Base-by-base conservation (phyloP, 2,329 filamentous ascomycete genomes). In the Knufia fluminis region DNA sequence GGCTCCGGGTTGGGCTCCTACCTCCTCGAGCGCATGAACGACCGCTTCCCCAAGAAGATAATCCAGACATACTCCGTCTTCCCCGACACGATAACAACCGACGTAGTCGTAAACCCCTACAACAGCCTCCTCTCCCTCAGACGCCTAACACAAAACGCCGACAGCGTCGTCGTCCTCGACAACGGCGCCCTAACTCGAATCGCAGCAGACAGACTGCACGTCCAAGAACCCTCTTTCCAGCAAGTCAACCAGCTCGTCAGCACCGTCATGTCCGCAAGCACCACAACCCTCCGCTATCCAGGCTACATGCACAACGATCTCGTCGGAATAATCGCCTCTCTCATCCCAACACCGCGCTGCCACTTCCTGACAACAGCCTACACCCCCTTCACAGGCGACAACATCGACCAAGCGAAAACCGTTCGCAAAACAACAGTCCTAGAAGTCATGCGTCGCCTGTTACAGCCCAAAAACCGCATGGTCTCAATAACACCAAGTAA, bases 231-330 rank as follows among this genome's bases (percentile, higher is more conserved):
- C 0, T 95, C 89, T 0, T 96, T 96, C 66, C 85, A 94, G 60
- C 94, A 98, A 67, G 98, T 92, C 1, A 98, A 98, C 65, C 92
- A 97, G 67, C 76, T 98, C 31, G 91, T 92, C 3, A 92, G 89
- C 6, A 98, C 94, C 1, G 94, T 98, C 66, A 98, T 98, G 92
- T 96, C 90, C 31, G 92, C 92, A 33, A 94, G 88, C 64, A 98
- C 92, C 3, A 97, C 91, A 8, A 96, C 94, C 2, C 80, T 98
- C 45, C 80, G 92, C 63, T 98, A 98, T 66, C 92, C 92, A 1
- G 92, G 92, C 33, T 98, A 98, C 71, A 98, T 98, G 92, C 92
- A 98, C 74, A 98, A 98, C 68, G 92, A 98, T 64, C 83, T 98
- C 14, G 90, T 95, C 63, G 92, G 91, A 68, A 97, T 98, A 60